Base-by-base conservation (phyloP, 352 stramenopile species). In the Blastocystis sp. region DNA sequence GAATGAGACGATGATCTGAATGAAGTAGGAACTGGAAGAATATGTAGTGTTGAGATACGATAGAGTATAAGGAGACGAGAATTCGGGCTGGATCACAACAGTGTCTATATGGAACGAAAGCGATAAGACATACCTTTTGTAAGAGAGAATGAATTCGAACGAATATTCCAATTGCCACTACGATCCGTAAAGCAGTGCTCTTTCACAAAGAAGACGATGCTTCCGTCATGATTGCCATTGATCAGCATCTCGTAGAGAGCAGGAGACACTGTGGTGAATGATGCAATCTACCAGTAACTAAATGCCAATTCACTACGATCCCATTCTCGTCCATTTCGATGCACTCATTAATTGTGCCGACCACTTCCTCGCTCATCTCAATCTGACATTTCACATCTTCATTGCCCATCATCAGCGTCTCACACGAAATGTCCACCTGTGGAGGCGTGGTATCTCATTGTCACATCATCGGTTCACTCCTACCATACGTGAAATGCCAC, bases 101-200 rank as follows among this genome's bases (percentile, higher is more conserved):
- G 73, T 66, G 63, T 85, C 73, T 85, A 69, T 26, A 20, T 6
- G 2, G 37, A 20, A 69, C 30, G 37, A 16, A 34, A 56, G 9
- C 43, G 37, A 26, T 20, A 37, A 66, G 55, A 34, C 41, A 0
- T 0, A 85, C 73, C 73, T 43, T 85, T 64, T 37, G 37, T 30
- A 6, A 85, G 4, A 18, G 56, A 41, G 47, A 85, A 24, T 24
- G 43, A 37, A 65, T 85, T 85, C 30, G 43, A 66, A 6, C 73
- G 73, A 9, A 66, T 65, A 43, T 85, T 85, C 3, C 11, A 47
- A 45, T 85, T 85, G n/a, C 73, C 73, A 45, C 73, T 66, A 6
- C 26, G 30, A 30, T 85, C 73, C 56, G 24, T 24, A 45, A 85
- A 69, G 20, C 59, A 43, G 5, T 41, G 53, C 20, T 85, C 73